Base-by-base conservation (phyloP, 2,329 filamentous ascomycete species). In the Microsporum canis region DNA sequence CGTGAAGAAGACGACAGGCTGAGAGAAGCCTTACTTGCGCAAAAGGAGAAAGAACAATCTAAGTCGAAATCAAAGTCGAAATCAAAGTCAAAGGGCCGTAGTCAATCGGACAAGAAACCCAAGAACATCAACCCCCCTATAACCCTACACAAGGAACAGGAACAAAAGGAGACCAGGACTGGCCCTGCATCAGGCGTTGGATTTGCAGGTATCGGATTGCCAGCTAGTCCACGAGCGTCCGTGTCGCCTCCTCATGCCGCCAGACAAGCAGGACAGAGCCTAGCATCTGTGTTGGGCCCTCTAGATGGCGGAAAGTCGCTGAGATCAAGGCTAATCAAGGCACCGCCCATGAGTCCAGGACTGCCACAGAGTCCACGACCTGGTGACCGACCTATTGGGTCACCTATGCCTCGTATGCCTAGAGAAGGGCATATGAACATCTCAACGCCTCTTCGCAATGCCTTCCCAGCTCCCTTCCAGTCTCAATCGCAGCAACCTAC, bases 1-100 rank as follows among this genome's bases (percentile, higher is more conserved):
- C 83, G 91, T 59, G 90, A 92, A 71, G 89, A 96, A 64, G 91
- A 96, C 68, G 90, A 96, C 66, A 81, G 81, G 60, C 83, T 89
- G 60, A 84, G 91, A 56, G 89, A 92, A 70, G 72, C 85, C n/a
- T 84, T 82, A 0, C 71, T 82, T 55, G 81, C 81, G 3, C 39
- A 59, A 57, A 83, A 84, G 68, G 85, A 91, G 67, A 83, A 86
- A 10, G 86, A 89, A 68, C 79, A 82, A 33, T 38, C 51, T 31
- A 55, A 55, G 17, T 55, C 51, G 10, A 55, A 55, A 55, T 55
- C 51, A 5, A 55, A 38, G 33, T 55, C 51, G 6, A 55, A 51
- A 31, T 51, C 45, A 8, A 51, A 55, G 33, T 55, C 51, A 1
- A 55, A 55, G 33, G 31, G 51, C 23, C 82, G 87, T 62, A 91